phyloP scores from a whole-genome alignment of 768 basidiomycete species.

The Podaxis pistillaris region DNA sequence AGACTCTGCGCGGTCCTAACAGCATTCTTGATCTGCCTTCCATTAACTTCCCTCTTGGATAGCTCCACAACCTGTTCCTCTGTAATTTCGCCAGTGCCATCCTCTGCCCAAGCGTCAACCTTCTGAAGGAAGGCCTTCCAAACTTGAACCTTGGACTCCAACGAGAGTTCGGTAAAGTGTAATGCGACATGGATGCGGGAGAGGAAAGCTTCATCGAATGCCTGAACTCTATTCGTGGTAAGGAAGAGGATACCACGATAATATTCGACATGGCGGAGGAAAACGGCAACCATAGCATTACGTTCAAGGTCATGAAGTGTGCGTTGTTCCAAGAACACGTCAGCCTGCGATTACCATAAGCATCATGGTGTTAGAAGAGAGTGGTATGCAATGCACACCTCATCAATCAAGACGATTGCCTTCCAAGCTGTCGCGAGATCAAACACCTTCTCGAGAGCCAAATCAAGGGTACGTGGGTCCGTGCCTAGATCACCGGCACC shows the following conservation, averaged over 20 bases:
- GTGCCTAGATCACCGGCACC: constrained; percentile 59
- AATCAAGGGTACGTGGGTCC: constrained; percentile 40
- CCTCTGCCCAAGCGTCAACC: constrained; percentile 32
- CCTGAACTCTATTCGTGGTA: constrained; percentile 55
- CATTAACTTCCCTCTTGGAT: constrained; percentile 54
- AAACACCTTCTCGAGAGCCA: constrained; percentile 43
- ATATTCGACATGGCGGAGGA: constrained; percentile 58
- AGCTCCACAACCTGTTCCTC: constrained; percentile 43
- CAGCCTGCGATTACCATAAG: constrained; percentile 35
- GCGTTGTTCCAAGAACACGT: constrained; percentile 72
- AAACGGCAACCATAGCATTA: constrained; percentile 74
- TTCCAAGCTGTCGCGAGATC: constrained; percentile 61
- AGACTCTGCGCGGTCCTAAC: constrained; percentile 63
- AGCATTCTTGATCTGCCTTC: constrained; percentile 70
- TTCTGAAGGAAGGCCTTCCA: constrained; percentile 62
- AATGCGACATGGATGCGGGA: constrained; percentile 67
- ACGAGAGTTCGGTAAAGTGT: constrained; percentile 57
- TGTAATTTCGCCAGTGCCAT: constrained; percentile 25
- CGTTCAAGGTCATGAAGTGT: constrained; percentile 62
- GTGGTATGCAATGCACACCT: constrained; percentile 25
- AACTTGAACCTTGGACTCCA: constrained; percentile 53
- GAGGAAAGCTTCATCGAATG: constrained; percentile 69
- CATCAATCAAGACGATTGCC: constrained; percentile 57
- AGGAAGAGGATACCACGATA: constrained; percentile 57
- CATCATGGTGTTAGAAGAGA: constrained; percentile 10